Base-by-base conservation (phyloP, 2,329 filamentous ascomycete species). In the Chaetomium sp. region DNA sequence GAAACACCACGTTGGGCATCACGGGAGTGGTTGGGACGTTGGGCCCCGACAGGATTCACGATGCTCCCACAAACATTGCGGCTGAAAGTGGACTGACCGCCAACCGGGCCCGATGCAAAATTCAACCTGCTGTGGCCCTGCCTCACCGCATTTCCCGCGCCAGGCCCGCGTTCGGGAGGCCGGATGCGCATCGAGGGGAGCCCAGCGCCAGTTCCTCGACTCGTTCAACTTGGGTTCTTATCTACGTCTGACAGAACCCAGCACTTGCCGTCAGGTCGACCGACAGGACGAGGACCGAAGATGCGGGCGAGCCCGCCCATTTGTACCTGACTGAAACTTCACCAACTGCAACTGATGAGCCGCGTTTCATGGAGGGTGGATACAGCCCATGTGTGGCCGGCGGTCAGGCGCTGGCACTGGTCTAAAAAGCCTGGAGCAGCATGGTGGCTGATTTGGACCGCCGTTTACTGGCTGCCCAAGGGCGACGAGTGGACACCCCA, bases 391-490 rank as follows among this genome's bases (percentile, higher is more conserved):
- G 31, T 61, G 45, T 65, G 64, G 65, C 33, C 29, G 29, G 13
- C 19, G 12, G 21, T 51, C 38, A 38, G 33, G 60, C 35, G 50
- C 45, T 62, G 58, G 62, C 57, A 19, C 23, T 33, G 63, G 55
- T 60, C 66, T 63, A 65, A 57, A 13, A 16, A 16, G n/a, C 47
- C 67, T 29, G 29, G 49, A 69, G 45, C 47, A 66, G 63, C 38
- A 64, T 66, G 64, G 62, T 50, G 67, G 64, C 64, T 29, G 56
- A 31, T 35, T 35, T 60, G 51, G 60, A 23, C 54, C 51, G 29
- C 57, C 31, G 51, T 57, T 68, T 21, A 70, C 65, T 70, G 69
- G 69, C 66, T 68, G 66, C 31, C 38, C 51, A 60, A 57, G 45
- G 56, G 65, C 65, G 60, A 66, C 63, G 62, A 65, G 64, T 65